Evolutionary conservation across 805 yeast species (phyloP), one percentile per base, ranked within the genome.

Genomic region (Suhomyces kilbournensis): DNA sequence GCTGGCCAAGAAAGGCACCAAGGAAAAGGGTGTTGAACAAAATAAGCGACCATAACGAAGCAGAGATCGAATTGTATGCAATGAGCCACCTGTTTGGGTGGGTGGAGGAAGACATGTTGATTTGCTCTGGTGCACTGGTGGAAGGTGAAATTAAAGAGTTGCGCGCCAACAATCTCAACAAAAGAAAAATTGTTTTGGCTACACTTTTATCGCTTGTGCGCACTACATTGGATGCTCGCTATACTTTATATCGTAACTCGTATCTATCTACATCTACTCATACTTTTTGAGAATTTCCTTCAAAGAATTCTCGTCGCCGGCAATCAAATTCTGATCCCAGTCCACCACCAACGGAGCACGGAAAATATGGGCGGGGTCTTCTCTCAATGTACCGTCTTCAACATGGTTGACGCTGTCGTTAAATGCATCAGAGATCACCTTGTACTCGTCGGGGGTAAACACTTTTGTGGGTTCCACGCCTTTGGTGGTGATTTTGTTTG

Each of bases 1-100:
- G 91, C 57, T 89, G 88, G 2, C 93, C 92, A 50, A 73, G 61
- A 5, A 63, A 49, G 3, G 55, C 15, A 3, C 68, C 62, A 47
- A 74, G 60, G 52, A 73, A 74, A 3, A 72, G 53, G 23, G 76
- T 65, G 61, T 75, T 74, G 63, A 71, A 72, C 19, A 74, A 59
- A 7, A 75, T 70, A 49, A 74, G 61, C 44, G 73, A 59, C 79
- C 79, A 75, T 44, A 73, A 64, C 14, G 76, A 70, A 3, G 77
- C 67, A 10, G 78, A 73, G 44, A 74, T 61, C 30, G 76, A 69
- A 56, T 75, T 75, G 59, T 74, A 75, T 19, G 77, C 69, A 49
- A 74, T 63, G 48, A 75, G 66, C 75, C 75, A 74, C 56, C 60
- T 67, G 44, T 71, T 65, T 10, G 68, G 67, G 48, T 60, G 66